Conservation (phyloP, 306 rosid species). For the Urtica urens region DNA sequence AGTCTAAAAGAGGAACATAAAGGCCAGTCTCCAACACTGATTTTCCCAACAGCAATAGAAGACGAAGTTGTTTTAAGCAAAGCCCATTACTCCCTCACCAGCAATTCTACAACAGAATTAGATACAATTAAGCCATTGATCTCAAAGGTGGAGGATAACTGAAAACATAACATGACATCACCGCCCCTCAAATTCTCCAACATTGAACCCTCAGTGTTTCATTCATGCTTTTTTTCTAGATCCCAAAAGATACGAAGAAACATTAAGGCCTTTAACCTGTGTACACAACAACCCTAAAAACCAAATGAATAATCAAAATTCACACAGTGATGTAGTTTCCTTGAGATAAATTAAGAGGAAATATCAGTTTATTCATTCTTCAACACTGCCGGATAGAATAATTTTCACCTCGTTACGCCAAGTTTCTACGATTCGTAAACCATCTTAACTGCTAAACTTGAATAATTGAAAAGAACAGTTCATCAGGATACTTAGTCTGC, state of each 20-base stretch:
- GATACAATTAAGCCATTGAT: slow-evolving; percentile 56
- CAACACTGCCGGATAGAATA: no score
- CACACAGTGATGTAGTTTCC: no score
- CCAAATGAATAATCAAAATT: no score
- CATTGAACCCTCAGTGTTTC: slow-evolving; percentile 44
- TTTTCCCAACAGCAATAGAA: slow-evolving; percentile 60
- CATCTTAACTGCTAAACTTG: no score
- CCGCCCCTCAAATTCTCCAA: slow-evolving; percentile 32
- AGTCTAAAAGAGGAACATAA: no score
- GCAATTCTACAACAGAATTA: slow-evolving; percentile 89
- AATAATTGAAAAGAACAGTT: no score
- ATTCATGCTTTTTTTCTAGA: slow-evolving; percentile 41
- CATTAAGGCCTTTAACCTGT: slow-evolving; percentile 48
- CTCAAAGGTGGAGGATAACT: slow-evolving; percentile 42
- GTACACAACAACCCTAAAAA: no score
- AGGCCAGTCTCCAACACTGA: slow-evolving; percentile 37
- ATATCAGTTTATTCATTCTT: no score
- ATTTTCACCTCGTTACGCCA: no score
- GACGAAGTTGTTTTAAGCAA: slow-evolving; percentile 66
- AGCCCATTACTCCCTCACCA: slow-evolving; percentile 73
- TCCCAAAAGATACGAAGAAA: slow-evolving; percentile 35
- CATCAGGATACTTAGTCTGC: no score
- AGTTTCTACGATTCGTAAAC: no score
- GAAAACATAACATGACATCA: slow-evolving; percentile 47
- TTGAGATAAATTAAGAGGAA: no score